phyloP scores from a whole-genome alignment of 768 basidiomycete species.

The Naganishia friedmannii region DNA sequence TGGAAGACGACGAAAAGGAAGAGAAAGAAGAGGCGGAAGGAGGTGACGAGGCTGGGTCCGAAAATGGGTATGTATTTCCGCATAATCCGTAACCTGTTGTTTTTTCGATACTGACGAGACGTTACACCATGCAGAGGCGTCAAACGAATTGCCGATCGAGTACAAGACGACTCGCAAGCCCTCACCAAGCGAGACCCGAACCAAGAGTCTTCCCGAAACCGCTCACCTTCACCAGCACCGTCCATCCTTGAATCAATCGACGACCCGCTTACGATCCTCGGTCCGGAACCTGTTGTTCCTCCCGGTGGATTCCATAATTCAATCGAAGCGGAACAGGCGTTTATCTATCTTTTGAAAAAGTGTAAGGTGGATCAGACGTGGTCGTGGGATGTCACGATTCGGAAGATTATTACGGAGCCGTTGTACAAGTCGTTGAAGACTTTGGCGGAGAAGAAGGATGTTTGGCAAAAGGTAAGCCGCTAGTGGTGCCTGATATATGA shows the following conservation, averaged over 20 bases:
- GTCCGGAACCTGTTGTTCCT: slow-evolving; percentile 82
- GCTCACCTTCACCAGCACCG: slow-evolving; percentile 35
- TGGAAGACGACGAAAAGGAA: slow-evolving; percentile 56
- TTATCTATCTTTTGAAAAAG: slow-evolving; percentile 81
- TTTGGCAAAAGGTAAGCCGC: slow-evolving; percentile 79
- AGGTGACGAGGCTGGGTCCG: slow-evolving; percentile 7
- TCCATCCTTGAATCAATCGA: slow-evolving; percentile 30
- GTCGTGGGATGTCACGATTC: slow-evolving; percentile 99
- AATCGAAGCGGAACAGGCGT: slow-evolving; percentile 91
- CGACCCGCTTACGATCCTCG: slow-evolving; percentile 61
- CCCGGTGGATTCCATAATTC: slow-evolving; percentile 81
- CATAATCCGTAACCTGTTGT: neutral
- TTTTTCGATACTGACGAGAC: neutral
- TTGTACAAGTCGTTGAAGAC: slow-evolving; percentile 90
- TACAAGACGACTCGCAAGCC: slow-evolving; percentile 33
- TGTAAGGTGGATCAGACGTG: slow-evolving; percentile 85
- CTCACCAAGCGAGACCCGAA: slow-evolving; percentile 11
- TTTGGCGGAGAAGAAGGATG: slow-evolving; percentile 87
- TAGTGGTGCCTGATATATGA: neutral
- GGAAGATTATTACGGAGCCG: slow-evolving; percentile 96
- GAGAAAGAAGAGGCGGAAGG: slow-evolving; percentile 31
- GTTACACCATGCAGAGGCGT: neutral
- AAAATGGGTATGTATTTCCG: neutral
- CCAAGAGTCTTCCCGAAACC: neutral
- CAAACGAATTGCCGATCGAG: slow-evolving; percentile 57